Base-by-base conservation (phyloP, 2,329 filamentous ascomycete genomes). In the Rhynchosporium secalis region DNA sequence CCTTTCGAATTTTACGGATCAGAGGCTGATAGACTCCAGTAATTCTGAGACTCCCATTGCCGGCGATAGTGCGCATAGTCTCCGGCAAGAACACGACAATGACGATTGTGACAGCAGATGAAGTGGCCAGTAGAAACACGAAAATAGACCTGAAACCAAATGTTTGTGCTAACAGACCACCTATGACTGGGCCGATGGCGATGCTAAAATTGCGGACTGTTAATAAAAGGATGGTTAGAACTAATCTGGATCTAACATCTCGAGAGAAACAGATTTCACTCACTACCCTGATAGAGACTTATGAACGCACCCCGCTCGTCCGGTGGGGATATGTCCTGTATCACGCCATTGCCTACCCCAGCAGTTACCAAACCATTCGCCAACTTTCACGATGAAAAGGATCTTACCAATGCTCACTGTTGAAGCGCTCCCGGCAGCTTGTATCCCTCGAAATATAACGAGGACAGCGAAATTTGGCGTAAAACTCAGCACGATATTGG, bases 391-490 rank as follows among this genome's bases (percentile, higher is more conserved):
- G 48, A 20, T 13, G 1, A 10, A 51, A 31, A n/a, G 0, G n/a
- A 43, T 28, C 70, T 58, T 73, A 75, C 79, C 79, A 47, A 82
- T 77, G 43, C 78, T 78, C 2, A 80, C 78, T 1, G 78, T 81
- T 1, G 78, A 78, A 1, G 79, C 76, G 64, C 78, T 80, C 2
- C 80, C 80, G 1, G 77, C 76, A 6, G 78, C 77, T 69, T 83
- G 81, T 8, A 83, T 52, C 1, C 74, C 78, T 48, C 81, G 73
- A 33, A 83, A 76, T 3, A 78, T 67, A 60, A 83, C 70, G 36
- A 83, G 71, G 0, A 76, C 69, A 0, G 72, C 70, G 61, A 80
- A 81, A 49, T 76, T 80, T 2, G 74, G 74, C 2, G 75, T 76
- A 4, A 80, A 75, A 3, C 74, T 79, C 4, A 83, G 73, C 0